phyloP scores from a whole-genome alignment of 2,329 filamentous ascomycete species.

The Paecilomyces sp. region DNA sequence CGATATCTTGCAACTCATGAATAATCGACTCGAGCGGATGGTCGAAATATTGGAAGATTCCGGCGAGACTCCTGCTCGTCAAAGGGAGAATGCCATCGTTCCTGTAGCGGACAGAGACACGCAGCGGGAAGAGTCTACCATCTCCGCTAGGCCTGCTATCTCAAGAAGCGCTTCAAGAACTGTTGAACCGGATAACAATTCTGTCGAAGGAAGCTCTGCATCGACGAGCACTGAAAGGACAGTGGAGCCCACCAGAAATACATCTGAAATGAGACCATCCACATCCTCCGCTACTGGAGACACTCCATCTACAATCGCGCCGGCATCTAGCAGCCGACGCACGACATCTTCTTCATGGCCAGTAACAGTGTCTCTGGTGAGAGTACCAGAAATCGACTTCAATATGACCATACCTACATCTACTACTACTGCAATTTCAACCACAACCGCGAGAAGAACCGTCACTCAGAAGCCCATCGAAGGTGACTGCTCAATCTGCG shows the following conservation, averaged over 20 bases:
- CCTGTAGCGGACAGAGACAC: not conserved
- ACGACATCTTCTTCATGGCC: not conserved
- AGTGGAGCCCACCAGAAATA: not conserved
- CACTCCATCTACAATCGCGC: not conserved
- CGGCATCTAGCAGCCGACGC: not conserved
- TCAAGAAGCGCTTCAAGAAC: not conserved
- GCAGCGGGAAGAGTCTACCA: not conserved
- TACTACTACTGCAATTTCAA: no score
- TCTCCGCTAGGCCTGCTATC: not conserved
- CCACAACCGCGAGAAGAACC: not conserved
- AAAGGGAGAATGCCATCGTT: not conserved
- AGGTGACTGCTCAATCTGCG: constrained; percentile 7
- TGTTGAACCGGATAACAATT: not conserved
- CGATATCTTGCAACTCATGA: not conserved
- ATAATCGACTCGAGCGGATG: not conserved
- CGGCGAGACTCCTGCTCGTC: not conserved
- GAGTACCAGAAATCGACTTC: not conserved
- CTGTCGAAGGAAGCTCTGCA: not conserved
- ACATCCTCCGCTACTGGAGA: not conserved
- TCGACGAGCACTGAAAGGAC: not conserved
- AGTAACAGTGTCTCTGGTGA: not conserved
- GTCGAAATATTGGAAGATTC: not conserved
- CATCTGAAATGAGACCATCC: not conserved
- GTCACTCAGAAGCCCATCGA: constrained; percentile 3
- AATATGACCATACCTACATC: not conserved